A percentile compares a stretch with the other conserved stretches of the same genome.
Evolutionary conservation across 805 yeast genomes (phyloP).

Genomic region (Wickerhamiella azymoides): DNA sequence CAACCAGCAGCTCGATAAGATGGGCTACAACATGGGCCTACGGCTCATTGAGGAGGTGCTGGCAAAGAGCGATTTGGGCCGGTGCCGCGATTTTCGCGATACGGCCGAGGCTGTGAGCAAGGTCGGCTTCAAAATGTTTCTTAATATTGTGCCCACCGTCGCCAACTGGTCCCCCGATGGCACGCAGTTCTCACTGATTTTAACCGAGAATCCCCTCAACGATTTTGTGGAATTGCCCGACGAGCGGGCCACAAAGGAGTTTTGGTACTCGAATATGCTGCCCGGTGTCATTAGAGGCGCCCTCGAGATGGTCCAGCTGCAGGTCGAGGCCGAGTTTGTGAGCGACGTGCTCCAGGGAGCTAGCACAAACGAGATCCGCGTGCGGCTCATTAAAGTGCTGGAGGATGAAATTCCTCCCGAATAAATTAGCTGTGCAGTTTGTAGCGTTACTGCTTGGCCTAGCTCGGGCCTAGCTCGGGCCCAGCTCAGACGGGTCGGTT

Average conservation of each 20-base stretch:
- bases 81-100: constrained; percentile 68
- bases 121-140: constrained; percentile 79
- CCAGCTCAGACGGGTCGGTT: too few relatives aligned
- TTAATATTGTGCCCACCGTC: constrained; percentile 66
- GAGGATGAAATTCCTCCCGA: constrained; percentile 97
- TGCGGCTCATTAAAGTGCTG: constrained; percentile 54
- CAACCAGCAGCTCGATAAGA: constrained; percentile 68
- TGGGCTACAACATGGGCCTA: constrained; percentile 93
- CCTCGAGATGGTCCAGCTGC: constrained; percentile 88
- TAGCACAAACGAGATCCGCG: constrained; percentile 60
- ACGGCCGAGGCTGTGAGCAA: constrained; percentile 79
- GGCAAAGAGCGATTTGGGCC: constrained; percentile 70
- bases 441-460: too few relatives aligned
- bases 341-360: constrained; percentile 77
- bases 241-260: constrained; percentile 51
- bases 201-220: constrained; percentile 79
- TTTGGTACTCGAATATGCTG: constrained; percentile 87
- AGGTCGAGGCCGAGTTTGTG: constrained; percentile 68
- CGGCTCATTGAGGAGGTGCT: constrained; percentile 85
- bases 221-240: constrained; percentile 92
- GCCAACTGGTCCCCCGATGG: constrained; percentile 66
- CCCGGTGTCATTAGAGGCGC: constrained; percentile 89
- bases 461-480: too few relatives aligned
- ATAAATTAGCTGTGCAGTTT: too few relatives aligned
- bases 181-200: constrained; percentile 55